A percentile compares a stretch with the other conserved stretches of the same genome.
These are phyloP conservation scores for Amanita pseudoporphyria DNA, from an alignment of 768 basidiomycete species.

Conservation along the genomic window DNA sequence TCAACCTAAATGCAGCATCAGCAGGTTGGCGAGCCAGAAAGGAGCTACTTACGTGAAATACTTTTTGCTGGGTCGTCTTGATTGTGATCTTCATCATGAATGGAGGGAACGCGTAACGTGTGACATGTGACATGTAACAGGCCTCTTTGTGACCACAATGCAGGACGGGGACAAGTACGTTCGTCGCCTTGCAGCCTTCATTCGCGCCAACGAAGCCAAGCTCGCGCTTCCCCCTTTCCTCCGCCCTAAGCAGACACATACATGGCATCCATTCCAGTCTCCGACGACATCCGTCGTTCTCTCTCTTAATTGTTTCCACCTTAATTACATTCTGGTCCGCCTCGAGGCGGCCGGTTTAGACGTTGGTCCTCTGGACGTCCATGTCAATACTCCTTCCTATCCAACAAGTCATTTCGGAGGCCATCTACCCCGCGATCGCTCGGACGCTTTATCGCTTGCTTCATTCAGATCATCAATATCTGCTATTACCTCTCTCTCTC, in stretches of 20 bases:
- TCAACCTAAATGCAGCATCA: slow-evolving; percentile 45
- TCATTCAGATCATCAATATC: slow-evolving; percentile 74
- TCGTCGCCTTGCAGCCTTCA: slow-evolving; percentile 57
- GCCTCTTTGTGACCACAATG: slow-evolving; percentile 21
- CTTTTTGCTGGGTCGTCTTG: slow-evolving; percentile 92
- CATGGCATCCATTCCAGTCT: slow-evolving; percentile 45
- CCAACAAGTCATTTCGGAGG: slow-evolving; percentile 70
- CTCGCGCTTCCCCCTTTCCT: slow-evolving; percentile 46
- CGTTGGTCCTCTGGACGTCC: slow-evolving; percentile 74
- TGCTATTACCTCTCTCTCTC: slow-evolving; percentile 63
- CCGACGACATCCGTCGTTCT: slow-evolving; percentile 52
- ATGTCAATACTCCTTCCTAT: slow-evolving; percentile 60
- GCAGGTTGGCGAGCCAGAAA: neutral
- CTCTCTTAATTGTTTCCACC: slow-evolving; percentile 66
- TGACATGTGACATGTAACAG: slow-evolving; percentile 7
- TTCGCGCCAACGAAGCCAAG: slow-evolving; percentile 60
- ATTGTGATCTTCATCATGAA: slow-evolving; percentile 83
- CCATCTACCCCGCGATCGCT: slow-evolving; percentile 44
- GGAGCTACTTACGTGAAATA: slow-evolving; percentile 54
- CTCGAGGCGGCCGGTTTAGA: slow-evolving; percentile 73
- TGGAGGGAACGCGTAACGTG: slow-evolving; percentile 9
- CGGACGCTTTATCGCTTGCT: slow-evolving; percentile 64
- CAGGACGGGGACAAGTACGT: slow-evolving; percentile 67
- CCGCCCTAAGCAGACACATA: slow-evolving; percentile 24
- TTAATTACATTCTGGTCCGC: slow-evolving; percentile 84